Conservation (phyloP, 2,329 filamentous ascomycete genomes). For the Fusarium oligoseptatum region DNA sequence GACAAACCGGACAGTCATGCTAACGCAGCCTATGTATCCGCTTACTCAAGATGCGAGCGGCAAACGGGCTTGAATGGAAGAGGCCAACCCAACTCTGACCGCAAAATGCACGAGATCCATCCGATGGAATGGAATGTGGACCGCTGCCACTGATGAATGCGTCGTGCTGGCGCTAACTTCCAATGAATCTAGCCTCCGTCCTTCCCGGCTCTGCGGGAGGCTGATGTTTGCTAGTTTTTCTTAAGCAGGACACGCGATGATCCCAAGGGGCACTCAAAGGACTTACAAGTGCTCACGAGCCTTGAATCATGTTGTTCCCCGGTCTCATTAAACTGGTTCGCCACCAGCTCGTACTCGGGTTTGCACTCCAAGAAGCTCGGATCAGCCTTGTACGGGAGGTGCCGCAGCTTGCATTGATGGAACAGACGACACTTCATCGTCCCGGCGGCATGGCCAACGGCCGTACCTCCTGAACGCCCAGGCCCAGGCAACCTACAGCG, state of each 20-base stretch:
- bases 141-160: not conserved
- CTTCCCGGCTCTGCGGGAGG: conserved; percentile 16
- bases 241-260: conserved; percentile 8
- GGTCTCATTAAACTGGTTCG: conserved; percentile 38
- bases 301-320: conserved; percentile 30
- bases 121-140: conserved; percentile 7
- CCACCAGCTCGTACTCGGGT: conserved; percentile 39
- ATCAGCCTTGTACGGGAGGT: conserved; percentile 32
- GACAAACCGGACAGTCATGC: not conserved
- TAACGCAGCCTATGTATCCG: conserved; percentile 4
- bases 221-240: conserved; percentile 23
- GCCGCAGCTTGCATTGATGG: conserved; percentile 23
- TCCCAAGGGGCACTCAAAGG: not conserved
- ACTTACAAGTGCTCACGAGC: conserved; percentile 20
- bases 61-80: not conserved
- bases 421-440: conserved; percentile 22
- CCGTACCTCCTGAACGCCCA: not conserved
- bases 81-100: conserved; percentile 21
- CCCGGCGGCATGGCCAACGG: conserved; percentile 14
- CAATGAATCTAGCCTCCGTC: conserved; percentile 1
- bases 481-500: not conserved
- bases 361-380: conserved; percentile 25
- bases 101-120: conserved; percentile 17
- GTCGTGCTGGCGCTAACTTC: not conserved
- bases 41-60: conserved; percentile 9